Evolutionary conservation across 345 rosid species (phyloP).

Genomic region (Linum usitatissimum): DNA sequence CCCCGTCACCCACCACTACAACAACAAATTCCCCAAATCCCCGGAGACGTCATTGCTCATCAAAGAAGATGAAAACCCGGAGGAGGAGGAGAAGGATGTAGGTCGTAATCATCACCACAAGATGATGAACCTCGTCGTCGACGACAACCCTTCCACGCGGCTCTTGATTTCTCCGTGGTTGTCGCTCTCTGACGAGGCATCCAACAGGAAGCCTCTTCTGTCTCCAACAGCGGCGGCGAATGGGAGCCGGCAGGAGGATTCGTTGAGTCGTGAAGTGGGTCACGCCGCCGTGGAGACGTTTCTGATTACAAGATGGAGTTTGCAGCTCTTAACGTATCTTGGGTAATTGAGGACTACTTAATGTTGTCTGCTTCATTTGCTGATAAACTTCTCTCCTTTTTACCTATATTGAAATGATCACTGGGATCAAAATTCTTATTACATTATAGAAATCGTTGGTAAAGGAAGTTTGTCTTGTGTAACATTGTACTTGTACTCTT

Average conservation of each 20-base stretch:
- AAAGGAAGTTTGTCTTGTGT: too few relatives aligned
- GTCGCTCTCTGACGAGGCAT: constrained; percentile 19
- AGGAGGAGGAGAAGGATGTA: not conserved
- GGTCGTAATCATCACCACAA: not conserved
- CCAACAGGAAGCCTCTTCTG: constrained; percentile 39
- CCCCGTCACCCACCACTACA: not conserved
- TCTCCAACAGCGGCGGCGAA: constrained; percentile 36
- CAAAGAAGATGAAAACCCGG: not conserved
- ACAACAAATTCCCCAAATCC: not conserved
- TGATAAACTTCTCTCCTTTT: too few relatives aligned
- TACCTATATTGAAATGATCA: too few relatives aligned
- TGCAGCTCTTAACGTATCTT: constrained; percentile 59
- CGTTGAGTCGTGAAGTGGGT: constrained; percentile 39
- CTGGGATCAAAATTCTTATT: too few relatives aligned
- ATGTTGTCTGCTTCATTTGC: too few relatives aligned
- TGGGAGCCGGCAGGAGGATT: constrained; percentile 20
- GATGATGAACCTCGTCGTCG: constrained; percentile 4
- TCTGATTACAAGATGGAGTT: constrained; percentile 46
- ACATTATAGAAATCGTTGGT: too few relatives aligned
- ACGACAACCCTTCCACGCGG: constrained; percentile 36
- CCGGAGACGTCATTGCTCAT: not conserved
- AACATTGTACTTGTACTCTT: not conserved
- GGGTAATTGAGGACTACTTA: constrained; percentile 32
- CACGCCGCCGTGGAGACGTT: constrained; percentile 60
- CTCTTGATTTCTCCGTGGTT: constrained; percentile 35